Evolutionary conservation across 1,284 basidiomycete genomes (phyloP), one percentile per base, ranked within the genome.

Genomic region (Fistulinella cinereoalba): DNA sequence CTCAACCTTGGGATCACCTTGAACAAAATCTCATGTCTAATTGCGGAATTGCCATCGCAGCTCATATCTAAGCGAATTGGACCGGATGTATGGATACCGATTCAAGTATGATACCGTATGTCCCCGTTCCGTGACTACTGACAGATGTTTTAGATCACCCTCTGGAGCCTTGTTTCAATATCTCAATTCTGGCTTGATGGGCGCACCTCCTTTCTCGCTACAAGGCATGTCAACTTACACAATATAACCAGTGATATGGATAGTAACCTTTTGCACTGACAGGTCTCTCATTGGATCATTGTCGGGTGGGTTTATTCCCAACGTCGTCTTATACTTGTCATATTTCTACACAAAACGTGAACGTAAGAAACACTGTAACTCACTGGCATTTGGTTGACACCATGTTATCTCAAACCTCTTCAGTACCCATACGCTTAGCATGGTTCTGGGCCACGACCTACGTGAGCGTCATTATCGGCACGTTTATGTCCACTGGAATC

Each of bases 31-130:
- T 74, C 76, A 32, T 85, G 86, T 64, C 66, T 86, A 16, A 64
- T 66, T 46, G 80, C 81, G 37, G 81, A 85, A 60, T 64, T 86
- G 27, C 85, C 85, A n/a, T 85, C 83, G 0, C 85, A 87, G 56
- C 68, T 88, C 13, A 64, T 88, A 23, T 85, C 82, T 18, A 88
- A 87, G 61, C 72, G 81, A 21, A 67, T 86, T 29, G 83, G 83
- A 0, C 82, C 83, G 0, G 85, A 88, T 64, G 68, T 78, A n/a
- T 88, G 83, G 83, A 76, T 88, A 50, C 84, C 84, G 1, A 75
- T 69, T 21, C 83, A 85, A 64, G 79, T 79, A 57, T 49, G 60
- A 10, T 22, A 6, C 22, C n/a, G 16, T 4, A 15, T 19, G n/a
- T 6, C 15, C 7, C 9, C 16, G 22, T 18, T 24, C 27, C 49